Evolutionary conservation across 139 green algal species (phyloP).

Genomic region (Bryopsis sp.): DNA sequence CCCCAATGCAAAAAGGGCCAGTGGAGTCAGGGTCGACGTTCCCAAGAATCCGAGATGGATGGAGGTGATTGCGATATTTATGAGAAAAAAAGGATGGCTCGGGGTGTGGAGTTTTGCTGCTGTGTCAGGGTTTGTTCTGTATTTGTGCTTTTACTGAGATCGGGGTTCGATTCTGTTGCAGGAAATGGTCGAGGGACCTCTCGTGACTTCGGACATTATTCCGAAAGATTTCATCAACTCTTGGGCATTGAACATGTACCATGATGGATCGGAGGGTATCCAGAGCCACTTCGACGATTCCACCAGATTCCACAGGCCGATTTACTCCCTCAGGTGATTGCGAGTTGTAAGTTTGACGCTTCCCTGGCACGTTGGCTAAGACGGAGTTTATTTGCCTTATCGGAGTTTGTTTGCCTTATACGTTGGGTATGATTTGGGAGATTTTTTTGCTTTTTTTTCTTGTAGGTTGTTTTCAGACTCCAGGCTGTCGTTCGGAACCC

Average conservation of each 20-base stretch:
- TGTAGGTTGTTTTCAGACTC: conserved; percentile 53
- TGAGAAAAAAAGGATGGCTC: background rate
- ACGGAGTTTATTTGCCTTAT: background rate
- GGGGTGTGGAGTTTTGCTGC: no score
- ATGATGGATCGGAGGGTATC: conserved; percentile 64
- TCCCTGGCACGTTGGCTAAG: background rate
- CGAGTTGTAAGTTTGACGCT: background rate
- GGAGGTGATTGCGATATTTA: conserved; percentile 10
- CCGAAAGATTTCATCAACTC: conserved; percentile 40
- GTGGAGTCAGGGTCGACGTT: conserved; percentile 53
- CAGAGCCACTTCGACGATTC: conserved; percentile 64
- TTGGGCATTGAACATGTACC: conserved; percentile 62
- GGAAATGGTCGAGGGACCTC: conserved; percentile 36
- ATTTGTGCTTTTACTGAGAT: background rate
- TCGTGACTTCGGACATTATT: conserved; percentile 34
- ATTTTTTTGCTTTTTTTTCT: background rate
- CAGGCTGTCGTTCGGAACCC: conserved; percentile 57
- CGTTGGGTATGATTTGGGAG: no score
- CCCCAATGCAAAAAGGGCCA: conserved; percentile 28
- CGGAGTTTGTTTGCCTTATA: background rate
- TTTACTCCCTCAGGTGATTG: conserved; percentile 36
- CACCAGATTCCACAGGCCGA: conserved; percentile 46
- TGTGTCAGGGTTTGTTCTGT: background rate
- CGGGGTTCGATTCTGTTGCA: conserved; percentile 13
- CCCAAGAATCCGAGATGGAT: conserved; percentile 39